Percentiles rank a stretch among this genome's conserved stretches.
These are phyloP conservation scores for Colletotrichum sp. DNA, from an alignment of 2,329 filamentous ascomycete species.

Conservation along the genomic window DNA sequence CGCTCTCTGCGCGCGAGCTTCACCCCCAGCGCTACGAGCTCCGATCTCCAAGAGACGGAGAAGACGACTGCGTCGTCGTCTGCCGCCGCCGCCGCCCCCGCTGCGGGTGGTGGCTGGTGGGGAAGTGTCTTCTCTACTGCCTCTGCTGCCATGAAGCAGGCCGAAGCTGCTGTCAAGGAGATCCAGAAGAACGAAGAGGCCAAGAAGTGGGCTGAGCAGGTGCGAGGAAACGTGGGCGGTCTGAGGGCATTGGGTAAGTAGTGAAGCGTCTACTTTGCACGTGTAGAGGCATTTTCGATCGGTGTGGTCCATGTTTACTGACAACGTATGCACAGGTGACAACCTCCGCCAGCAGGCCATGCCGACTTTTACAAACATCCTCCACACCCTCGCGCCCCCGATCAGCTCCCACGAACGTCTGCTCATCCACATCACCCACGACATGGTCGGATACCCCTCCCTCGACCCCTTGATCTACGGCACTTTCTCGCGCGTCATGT, in stretches of 20 bases:
- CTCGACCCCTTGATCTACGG: conserved; percentile 91
- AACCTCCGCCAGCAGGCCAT: conserved; percentile 86
- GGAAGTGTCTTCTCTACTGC: conserved; percentile 85
- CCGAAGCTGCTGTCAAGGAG: conserved; percentile 91
- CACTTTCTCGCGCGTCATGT: conserved; percentile 95
- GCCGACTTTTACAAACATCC: conserved; percentile 92
- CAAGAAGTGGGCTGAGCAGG: conserved; percentile 93
- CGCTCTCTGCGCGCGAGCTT: conserved; percentile 74
- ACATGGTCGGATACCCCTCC: conserved; percentile 91
- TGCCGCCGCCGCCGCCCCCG: conserved; percentile 48
- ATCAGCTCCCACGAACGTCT: conserved; percentile 97
- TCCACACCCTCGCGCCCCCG: conserved; percentile 93
- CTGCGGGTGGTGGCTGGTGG: conserved; percentile 80
- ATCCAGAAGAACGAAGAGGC: conserved; percentile 97
- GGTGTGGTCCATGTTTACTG: not conserved
- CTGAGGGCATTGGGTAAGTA: conserved; percentile 75
- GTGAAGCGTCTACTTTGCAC: not conserved
- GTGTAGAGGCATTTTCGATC: not conserved
- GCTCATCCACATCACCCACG: conserved; percentile 96
- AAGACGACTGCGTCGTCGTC: conserved; percentile 40
- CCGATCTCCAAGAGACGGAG: conserved; percentile 63
- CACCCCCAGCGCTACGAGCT: conserved; percentile 71
- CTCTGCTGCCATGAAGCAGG: conserved; percentile 86
- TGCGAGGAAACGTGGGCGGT: conserved; percentile 84
- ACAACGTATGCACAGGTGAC: conserved; percentile 64